These are phyloP conservation scores for Pythium aquatile DNA, from an alignment of 352 stramenopile species.

Conservation along the genomic window DNA sequence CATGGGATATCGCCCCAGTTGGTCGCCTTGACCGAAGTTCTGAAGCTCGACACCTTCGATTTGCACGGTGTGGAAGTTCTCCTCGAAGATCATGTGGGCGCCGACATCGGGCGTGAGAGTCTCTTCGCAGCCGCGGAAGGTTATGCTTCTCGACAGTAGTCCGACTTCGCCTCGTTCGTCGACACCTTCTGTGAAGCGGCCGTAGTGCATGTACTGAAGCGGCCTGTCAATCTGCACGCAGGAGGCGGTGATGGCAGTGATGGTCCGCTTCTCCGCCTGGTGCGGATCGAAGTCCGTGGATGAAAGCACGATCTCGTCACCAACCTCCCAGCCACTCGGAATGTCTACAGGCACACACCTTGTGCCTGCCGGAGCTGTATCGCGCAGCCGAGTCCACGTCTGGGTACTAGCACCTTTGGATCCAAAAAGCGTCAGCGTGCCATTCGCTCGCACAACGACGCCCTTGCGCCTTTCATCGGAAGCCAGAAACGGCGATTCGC, in stretches of 20 bases:
- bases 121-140: slow-evolving; percentile 45
- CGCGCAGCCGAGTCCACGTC: slow-evolving; percentile 35
- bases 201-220: slow-evolving; percentile 41
- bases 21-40: slow-evolving; percentile 46
- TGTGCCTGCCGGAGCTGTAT: slow-evolving; percentile 23
- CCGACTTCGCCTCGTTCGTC: slow-evolving; percentile 62
- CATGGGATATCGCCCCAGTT: slow-evolving; percentile 44
- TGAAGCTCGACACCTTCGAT: slow-evolving; percentile 39
- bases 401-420: slow-evolving; percentile 24
- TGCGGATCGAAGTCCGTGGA: slow-evolving; percentile 41
- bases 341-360: slow-evolving; percentile 30
- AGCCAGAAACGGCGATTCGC: slow-evolving; percentile 15
- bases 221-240: slow-evolving; percentile 31
- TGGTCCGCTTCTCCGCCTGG: slow-evolving; percentile 38
- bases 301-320: slow-evolving; percentile 44
- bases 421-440: slow-evolving; percentile 33
- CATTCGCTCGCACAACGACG: slow-evolving; percentile 35
- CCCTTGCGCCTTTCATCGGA: slow-evolving; percentile 39
- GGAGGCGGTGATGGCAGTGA: slow-evolving; percentile 22
- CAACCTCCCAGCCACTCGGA: slow-evolving; percentile 31
- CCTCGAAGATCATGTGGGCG: slow-evolving; percentile 44
- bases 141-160: slow-evolving; percentile 53
- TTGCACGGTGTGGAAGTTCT: slow-evolving; percentile 32
- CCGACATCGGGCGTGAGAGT: slow-evolving; percentile 25
- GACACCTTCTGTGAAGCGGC: slow-evolving; percentile 36